Conservation (phyloP, 2,329 filamentous ascomycete species). For the Cryphonectria naterciae region DNA sequence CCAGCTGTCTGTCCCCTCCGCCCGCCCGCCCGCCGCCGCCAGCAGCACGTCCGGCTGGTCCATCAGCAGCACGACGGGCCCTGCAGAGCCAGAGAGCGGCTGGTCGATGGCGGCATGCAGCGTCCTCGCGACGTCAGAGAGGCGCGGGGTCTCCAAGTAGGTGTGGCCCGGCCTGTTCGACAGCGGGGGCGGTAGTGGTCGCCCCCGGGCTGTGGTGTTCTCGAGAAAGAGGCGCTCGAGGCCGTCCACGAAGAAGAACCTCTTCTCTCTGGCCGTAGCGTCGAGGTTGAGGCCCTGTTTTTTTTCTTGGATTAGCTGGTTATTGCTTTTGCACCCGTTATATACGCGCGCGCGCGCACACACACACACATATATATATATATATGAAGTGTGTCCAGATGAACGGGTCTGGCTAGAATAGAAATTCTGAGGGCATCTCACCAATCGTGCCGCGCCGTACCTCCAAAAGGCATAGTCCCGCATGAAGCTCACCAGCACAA, state of each 20-base stretch:
- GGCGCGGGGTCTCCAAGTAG: slow-evolving; percentile 38
- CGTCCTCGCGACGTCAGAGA: slow-evolving; percentile 44
- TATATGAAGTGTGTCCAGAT: not conserved
- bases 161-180: slow-evolving; percentile 27
- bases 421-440: slow-evolving; percentile 42
- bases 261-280: slow-evolving; percentile 57
- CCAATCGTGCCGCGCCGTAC: slow-evolving; percentile 69
- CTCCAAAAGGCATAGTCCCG: slow-evolving; percentile 80
- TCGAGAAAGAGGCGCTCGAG: slow-evolving; percentile 59
- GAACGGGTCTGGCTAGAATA: not conserved
- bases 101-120: slow-evolving; percentile 46
- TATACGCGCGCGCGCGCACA: not conserved
- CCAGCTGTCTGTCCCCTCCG: slow-evolving; percentile 45
- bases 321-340: not conserved
- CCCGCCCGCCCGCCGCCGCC: slow-evolving; percentile 58
- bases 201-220: slow-evolving; percentile 14
- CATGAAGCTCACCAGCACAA: slow-evolving; percentile 84
- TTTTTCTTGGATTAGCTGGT: too few relatives aligned
- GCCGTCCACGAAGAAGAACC: slow-evolving; percentile 77
- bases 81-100: slow-evolving; percentile 21
- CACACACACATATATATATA: not conserved
- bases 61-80: slow-evolving; percentile 60
- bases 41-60: slow-evolving; percentile 70
- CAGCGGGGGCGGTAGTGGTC: slow-evolving; percentile 17
- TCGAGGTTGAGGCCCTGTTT: slow-evolving; percentile 72